These are phyloP conservation scores for Sutorius australiensis DNA, from an alignment of 768 basidiomycete genomes.

Conservation along the genomic window DNA sequence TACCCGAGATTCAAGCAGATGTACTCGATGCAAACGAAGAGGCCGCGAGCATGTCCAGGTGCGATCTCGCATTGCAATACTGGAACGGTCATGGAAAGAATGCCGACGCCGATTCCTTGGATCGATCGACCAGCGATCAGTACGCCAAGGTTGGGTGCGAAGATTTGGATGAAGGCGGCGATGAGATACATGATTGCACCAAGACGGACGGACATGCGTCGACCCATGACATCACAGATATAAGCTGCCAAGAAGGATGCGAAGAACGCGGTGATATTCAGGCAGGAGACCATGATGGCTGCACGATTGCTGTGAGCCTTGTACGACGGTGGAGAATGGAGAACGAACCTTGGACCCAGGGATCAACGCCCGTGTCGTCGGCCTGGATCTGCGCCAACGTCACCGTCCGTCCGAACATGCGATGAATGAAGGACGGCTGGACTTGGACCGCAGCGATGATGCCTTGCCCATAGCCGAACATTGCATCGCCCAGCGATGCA, in stretches of 20 bases:
- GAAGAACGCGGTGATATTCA: conserved; percentile 49
- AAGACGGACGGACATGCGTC: conserved; percentile 48
- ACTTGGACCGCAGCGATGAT: conserved; percentile 50
- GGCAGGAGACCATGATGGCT: conserved; percentile 49
- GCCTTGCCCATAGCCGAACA: conserved; percentile 55
- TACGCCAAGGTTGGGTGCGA: conserved; percentile 41
- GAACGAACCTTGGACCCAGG: conserved; percentile 43
- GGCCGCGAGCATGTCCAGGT: conserved; percentile 45
- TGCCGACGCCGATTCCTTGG: conserved; percentile 47
- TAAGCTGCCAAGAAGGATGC: conserved; percentile 45
- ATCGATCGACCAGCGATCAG: conserved; percentile 43
- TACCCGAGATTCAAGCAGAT: conserved; percentile 50
- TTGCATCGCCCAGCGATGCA: conserved; percentile 54
- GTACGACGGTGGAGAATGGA: neutral
- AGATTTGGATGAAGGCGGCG: conserved; percentile 48
- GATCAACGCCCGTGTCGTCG: conserved; percentile 41
- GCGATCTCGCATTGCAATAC: conserved; percentile 49
- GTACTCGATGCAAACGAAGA: conserved; percentile 53
- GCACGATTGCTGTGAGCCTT: neutral
- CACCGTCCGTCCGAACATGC: conserved; percentile 46
- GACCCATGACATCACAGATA: conserved; percentile 47
- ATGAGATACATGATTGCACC: conserved; percentile 48
- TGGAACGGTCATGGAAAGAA: conserved; percentile 50
- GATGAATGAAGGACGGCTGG: conserved; percentile 48
- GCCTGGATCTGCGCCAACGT: conserved; percentile 43